Base-by-base conservation (phyloP, 331 rosid species). In the Cydonia oblonga region DNA sequence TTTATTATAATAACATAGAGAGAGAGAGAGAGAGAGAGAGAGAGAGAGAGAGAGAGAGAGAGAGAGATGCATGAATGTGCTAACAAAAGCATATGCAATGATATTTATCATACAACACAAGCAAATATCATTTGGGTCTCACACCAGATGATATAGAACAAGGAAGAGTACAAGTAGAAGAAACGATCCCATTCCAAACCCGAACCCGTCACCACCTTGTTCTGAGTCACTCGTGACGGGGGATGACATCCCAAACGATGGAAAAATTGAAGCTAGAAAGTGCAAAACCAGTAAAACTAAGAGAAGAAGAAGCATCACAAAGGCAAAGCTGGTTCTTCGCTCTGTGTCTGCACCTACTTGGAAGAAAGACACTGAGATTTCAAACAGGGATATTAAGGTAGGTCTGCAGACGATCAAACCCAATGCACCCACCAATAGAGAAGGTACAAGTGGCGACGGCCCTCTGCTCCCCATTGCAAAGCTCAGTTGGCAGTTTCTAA, bases 401-500 rank as follows among this genome's bases (percentile, higher is more conserved):
- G 86, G 75, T 16, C 81, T 60, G 68, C 58, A 66, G 22, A 82
- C 30, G 67, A 82, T 44, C 76, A 71, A 53, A 30, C 68, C 83
- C 59, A 82, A 71, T 20, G 42, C 72, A 19, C 69, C 72, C 24
- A 78, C 80, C 67, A 74, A 8, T 22, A 82, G 12, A 22, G 25
- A 52, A 19, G 83, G 86, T 10, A 82, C 69, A 9, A 78, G 9
- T 6, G 86, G 80, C 16, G 83, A 82, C 14, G 83, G 86, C 26
- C 78, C 86, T 53, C 70, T 75, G 18, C 66, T 79, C 35, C n/a
- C 40, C 83, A 82, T 75, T 61, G 46, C 24, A 4, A 24, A 23
- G 57, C n/a, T 15, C 18, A 62, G 23, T 58, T 28, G 28, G 19
- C 52, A 10, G 54, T 33, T 35, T 35, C 42, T 35, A 9, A 9